These are phyloP conservation scores for Zopfochytrium polystomum DNA, from an alignment of 371 early-diverging fungal genomes.

Conservation along the genomic window DNA sequence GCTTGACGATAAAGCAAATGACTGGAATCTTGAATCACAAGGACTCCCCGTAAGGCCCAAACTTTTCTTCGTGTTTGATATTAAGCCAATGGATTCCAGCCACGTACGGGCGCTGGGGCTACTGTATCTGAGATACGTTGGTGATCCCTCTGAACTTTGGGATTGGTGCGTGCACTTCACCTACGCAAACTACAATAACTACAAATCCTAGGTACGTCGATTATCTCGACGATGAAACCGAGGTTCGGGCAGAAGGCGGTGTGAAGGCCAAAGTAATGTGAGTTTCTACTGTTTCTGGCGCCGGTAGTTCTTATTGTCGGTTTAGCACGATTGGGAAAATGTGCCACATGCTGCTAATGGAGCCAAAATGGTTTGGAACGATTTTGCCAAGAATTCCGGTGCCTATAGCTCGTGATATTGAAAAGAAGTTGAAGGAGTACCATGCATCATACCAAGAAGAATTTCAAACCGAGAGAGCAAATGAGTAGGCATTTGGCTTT, in stretches of 20 bases:
- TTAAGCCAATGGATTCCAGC: slow-evolving; percentile 38
- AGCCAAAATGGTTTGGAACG: slow-evolving; percentile 29
- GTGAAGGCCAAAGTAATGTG: slow-evolving; percentile 62
- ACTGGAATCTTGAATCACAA: slow-evolving; percentile 70
- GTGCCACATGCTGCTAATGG: slow-evolving; percentile 15
- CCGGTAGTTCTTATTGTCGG: neutral
- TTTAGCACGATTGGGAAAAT: slow-evolving; percentile 22
- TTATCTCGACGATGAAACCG: slow-evolving; percentile 77
- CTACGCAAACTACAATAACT: neutral
- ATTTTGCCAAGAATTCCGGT: slow-evolving; percentile 27
- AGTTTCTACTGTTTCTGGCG: slow-evolving; percentile 20
- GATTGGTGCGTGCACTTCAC: slow-evolving; percentile 60
- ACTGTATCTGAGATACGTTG: slow-evolving; percentile 80
- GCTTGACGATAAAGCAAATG: slow-evolving; percentile 73
- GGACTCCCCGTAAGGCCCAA: slow-evolving; percentile 69
- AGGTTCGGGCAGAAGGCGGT: slow-evolving; percentile 64
- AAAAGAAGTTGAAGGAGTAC: slow-evolving; percentile 17
- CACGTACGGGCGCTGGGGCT: slow-evolving; percentile 81
- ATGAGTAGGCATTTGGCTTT: no score
- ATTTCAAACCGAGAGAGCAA: no score
- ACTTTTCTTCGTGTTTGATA: neutral
- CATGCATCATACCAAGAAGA: no score
- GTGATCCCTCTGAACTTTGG: slow-evolving; percentile 76
- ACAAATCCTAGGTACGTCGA: slow-evolving; percentile 45
- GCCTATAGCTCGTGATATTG: slow-evolving; percentile 21